Evolutionary conservation across 2,329 filamentous ascomycete genomes (phyloP), one percentile per base, ranked within the genome.

Genomic region (Diaporthe sp.): DNA sequence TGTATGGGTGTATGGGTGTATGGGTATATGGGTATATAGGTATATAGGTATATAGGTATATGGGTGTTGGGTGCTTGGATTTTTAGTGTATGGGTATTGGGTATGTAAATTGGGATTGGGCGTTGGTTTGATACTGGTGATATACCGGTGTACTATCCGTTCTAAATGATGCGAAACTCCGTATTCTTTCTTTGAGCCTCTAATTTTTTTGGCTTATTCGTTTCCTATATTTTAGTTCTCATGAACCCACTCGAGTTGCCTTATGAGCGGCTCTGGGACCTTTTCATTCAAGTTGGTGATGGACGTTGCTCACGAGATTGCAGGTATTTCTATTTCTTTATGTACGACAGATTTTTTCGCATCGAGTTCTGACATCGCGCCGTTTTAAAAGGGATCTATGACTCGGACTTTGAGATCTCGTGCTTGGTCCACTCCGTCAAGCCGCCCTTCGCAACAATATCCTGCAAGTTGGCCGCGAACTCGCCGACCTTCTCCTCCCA

Each of bases 401-500:
- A 69, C n/a, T 69, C 65, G 8, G 65, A 39, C 65, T 68, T 39
- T 13, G 44, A 13, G 25, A 61, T 68, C 71, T 73, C 46, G 59
- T 62, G 42, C 71, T 73, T 73, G 53, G 75, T 71, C 79, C 79
- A 81, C 19, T 72, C 70, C 58, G 73, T 74, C 68, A 80, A 61
- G 71, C 71, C 71, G 7, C 71, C 58, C 57, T 53, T 3, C n/a
- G 79, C 79, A n/a, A 81, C 77, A 59, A 80, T 81, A n/a, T 78
- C 79, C 67, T 81, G 80, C 72, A 81, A 13, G 57, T 75, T 81
- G 31, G 71, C 61, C 1, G 78, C 69, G 19, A 80, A 73, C 73
- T 80, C 78, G 46, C 79, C 79, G 25, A 81, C 79, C 76, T 80
- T 79, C 53, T 81, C 76, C 72, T 77, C 62, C 79, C 79, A 81